Base-by-base conservation (phyloP, 805 yeast genomes). In the Candida gorgasii region DNA sequence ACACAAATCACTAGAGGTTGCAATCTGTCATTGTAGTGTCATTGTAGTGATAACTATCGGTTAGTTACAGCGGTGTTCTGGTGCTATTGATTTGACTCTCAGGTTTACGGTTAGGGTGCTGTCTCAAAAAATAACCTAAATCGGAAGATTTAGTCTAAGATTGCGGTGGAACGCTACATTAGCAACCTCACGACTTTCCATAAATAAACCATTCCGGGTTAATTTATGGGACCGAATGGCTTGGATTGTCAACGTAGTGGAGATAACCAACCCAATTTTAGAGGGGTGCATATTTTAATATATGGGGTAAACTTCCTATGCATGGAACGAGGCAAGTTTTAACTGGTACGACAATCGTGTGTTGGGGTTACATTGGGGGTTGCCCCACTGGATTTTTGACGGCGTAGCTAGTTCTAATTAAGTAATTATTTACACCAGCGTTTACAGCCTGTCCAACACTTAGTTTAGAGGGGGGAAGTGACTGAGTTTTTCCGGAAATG, bases 141-240 rank as follows among this genome's bases (percentile, higher is more conserved):
- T 14, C 15, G 24, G 35, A 18, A 31, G 35, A 31, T 31, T 31
- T 31, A 31, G 35, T 17, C 35, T 18, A 31, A 31, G 35, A 15
- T 31, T 31, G 35, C 35, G 35, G 35, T 31, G 35, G 24, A 18
- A 18, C 24, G 35, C 14, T 14, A 11, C 3, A 31, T 15, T 31
- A 12, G 24, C 9, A 31, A 12, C 9, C 15, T 14, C 35, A 31
- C 35, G 35, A 31, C 35, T n/a, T 24, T 5, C 7, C 24, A 22
- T 13, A 12, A 24, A 24, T 7, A 6, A 7, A 11, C 7, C n/a
- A 13, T 13, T 13, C 35, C 35, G 18, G 14, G 8, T 14, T 12
- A 4, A 31, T 14, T 28, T 28, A 28, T 28, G 31, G 31, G 12
- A 14, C 35, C 15, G 3, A 31, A 18, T 4, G 12, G 24, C 14